Percentiles rank a stretch among this genome's conserved stretches.
These are phyloP conservation scores for Fragilaria radians DNA, from an alignment of 108 stramenopile species.

Conservation along the genomic window DNA sequence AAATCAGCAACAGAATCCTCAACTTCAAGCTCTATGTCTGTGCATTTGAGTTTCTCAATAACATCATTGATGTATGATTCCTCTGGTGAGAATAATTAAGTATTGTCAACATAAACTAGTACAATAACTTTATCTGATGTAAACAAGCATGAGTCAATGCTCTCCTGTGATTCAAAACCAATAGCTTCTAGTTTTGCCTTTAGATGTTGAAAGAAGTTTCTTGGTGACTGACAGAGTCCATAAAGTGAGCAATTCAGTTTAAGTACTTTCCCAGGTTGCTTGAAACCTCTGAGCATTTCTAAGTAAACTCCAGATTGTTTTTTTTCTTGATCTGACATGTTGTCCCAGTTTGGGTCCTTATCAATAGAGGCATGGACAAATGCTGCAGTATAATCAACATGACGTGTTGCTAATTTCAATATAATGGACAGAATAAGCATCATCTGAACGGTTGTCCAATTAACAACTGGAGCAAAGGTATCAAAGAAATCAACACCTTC, in stretches of 20 bases:
- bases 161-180: constrained; percentile 18
- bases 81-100: constrained; percentile 13
- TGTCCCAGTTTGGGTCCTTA: constrained; percentile 1
- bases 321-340: constrained; percentile 5
- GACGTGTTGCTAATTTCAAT: constrained; percentile 22
- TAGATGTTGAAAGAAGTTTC: constrained; percentile 25
- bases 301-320: constrained; percentile 14
- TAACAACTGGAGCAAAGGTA: constrained; percentile 42
- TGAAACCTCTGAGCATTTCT: constrained; percentile 31
- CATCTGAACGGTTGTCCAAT: constrained; percentile 37
- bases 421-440: constrained; percentile 15
- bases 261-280: constrained; percentile 18
- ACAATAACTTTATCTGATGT: constrained; percentile 23
- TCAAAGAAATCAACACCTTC: constrained; percentile 41
- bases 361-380: constrained; percentile 39
- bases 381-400: constrained; percentile 38
- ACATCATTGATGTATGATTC: constrained; percentile 7
- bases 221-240: constrained; percentile 18
- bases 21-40: constrained; percentile 1
- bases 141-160: constrained; percentile 43
- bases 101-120: constrained; percentile 43
- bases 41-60: not conserved
- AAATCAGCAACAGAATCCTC: constrained; percentile 6
- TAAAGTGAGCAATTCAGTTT: constrained; percentile 23
- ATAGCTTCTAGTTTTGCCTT: constrained; percentile 1